A percentile compares a stretch with the other conserved stretches of the same genome.
Evolutionary conservation across 2,329 filamentous ascomycete genomes (phyloP).

Genomic region (Sarocladiaceae sp.): DNA sequence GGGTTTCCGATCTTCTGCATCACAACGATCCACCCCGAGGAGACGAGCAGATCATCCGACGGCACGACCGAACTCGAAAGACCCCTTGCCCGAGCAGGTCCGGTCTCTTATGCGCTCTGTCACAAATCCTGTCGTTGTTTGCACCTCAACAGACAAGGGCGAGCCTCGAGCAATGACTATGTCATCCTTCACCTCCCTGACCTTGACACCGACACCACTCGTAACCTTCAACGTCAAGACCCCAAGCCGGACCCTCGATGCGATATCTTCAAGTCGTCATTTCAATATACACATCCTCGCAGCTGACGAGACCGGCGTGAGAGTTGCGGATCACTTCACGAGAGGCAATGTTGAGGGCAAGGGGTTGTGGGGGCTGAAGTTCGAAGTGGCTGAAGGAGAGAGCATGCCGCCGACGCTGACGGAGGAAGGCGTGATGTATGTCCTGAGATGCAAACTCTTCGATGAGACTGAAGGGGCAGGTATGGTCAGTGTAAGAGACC

Average conservation of each 20-base stretch:
- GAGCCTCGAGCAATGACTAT: conserved; percentile 47
- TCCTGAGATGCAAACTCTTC: conserved; percentile 34
- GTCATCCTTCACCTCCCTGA: conserved; percentile 52
- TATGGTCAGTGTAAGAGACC: conserved; percentile 42
- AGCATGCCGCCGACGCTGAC: conserved; percentile 34
- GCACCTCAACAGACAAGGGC: conserved; percentile 37
- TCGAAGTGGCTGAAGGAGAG: conserved; percentile 14
- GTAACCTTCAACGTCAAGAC: conserved; percentile 52
- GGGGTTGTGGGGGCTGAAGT: conserved; percentile 32
- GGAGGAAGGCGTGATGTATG: conserved; percentile 47
- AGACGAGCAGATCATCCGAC: not conserved
- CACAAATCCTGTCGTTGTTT: conserved; percentile 49
- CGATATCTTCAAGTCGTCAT: conserved; percentile 32
- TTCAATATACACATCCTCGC: conserved; percentile 53
- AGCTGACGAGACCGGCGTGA: conserved; percentile 39
- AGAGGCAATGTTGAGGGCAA: conserved; percentile 37
- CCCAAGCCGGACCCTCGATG: conserved; percentile 49
- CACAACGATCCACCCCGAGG: not conserved
- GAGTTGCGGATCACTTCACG: conserved; percentile 46
- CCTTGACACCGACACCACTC: conserved; percentile 43
- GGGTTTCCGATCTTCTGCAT: not conserved
- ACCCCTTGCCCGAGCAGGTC: conserved; percentile 38
- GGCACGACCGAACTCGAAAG: not conserved
- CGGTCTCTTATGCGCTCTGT: conserved; percentile 49
- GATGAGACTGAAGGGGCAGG: conserved; percentile 33